These are phyloP conservation scores for Globisporangium irregulare DNA, from an alignment of 352 stramenopile genomes.

Conservation along the genomic window DNA sequence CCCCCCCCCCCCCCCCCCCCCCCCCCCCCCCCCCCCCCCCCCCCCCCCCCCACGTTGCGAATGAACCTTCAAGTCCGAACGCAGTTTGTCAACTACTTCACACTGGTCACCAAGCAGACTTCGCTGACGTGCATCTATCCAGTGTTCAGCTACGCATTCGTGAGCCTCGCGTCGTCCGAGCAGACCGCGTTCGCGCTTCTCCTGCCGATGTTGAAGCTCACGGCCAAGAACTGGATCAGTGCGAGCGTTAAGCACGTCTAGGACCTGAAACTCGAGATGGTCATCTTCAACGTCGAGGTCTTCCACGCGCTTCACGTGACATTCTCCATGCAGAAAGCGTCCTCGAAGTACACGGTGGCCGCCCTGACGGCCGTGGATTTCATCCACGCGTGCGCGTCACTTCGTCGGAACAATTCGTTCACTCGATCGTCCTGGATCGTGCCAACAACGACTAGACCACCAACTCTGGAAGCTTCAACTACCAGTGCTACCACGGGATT, in stretches of 20 bases:
- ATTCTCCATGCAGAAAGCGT: constrained; percentile 29
- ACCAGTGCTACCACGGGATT: neutral
- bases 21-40: too few species aligned
- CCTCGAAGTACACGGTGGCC: constrained; percentile 24
- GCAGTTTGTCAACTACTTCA: constrained; percentile 6
- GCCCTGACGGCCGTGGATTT: constrained; percentile 32
- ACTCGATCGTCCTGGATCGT: neutral
- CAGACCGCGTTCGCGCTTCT: constrained; percentile 25
- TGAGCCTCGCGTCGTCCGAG: neutral
- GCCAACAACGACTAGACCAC: neutral
- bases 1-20: too few species aligned
- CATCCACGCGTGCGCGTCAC: constrained; percentile 28
- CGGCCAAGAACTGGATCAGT: neutral
- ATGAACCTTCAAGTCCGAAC: neutral
- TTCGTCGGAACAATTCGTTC: constrained; percentile 24
- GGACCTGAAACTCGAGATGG: constrained; percentile 32
- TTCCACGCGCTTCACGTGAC: constrained; percentile 46
- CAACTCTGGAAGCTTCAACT: neutral
- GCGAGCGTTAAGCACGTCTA: constrained; percentile 1
- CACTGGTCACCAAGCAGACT: constrained; percentile 13
- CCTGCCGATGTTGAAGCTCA: constrained; percentile 29
- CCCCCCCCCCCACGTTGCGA: constrained; percentile 7
- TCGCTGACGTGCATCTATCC: constrained; percentile 25
- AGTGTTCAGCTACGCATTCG: constrained; percentile 31
- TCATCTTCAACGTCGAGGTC: constrained; percentile 53